These are phyloP conservation scores for Suillus placidus DNA, from an alignment of 768 basidiomycete genomes.

Conservation along the genomic window DNA sequence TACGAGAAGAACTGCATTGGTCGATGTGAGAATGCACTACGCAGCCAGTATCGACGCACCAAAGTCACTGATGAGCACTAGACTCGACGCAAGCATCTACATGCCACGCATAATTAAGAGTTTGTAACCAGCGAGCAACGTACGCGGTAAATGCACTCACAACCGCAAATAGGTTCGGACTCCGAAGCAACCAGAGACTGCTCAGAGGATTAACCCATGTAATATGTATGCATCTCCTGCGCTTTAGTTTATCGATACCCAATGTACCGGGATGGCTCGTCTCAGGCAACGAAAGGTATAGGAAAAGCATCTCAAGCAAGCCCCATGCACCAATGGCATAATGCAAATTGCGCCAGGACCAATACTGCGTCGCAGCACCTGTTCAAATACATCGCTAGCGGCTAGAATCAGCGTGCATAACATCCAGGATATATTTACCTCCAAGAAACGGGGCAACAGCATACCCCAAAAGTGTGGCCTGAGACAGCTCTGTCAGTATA, in stretches of 20 bases:
- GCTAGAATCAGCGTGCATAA: background rate
- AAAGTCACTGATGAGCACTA: constrained; percentile 30
- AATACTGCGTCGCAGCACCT: constrained; percentile 53
- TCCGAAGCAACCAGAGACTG: constrained; percentile 30
- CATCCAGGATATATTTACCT: constrained; percentile 31
- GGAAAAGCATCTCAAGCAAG: constrained; percentile 29
- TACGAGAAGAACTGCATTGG: constrained; percentile 44
- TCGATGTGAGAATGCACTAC: background rate
- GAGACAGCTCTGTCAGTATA: background rate
- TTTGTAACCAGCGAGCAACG: background rate
- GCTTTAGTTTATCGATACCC: constrained; percentile 28
- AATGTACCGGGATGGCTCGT: constrained; percentile 37
- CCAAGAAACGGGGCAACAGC: constrained; percentile 59
- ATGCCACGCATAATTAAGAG: constrained; percentile 18
- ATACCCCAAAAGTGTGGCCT: constrained; percentile 51
- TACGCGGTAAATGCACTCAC: constrained; percentile 20
- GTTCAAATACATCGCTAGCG: background rate
- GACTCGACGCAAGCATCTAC: constrained; percentile 45
- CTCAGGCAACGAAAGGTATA: constrained; percentile 34
- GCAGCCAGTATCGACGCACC: constrained; percentile 33
- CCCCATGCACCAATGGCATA: constrained; percentile 43
- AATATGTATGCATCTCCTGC: constrained; percentile 12
- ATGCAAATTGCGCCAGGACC: constrained; percentile 63
- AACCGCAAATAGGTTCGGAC: constrained; percentile 30
- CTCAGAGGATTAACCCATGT: constrained; percentile 37